Evolutionary conservation across 1,284 basidiomycete species (phyloP), one percentile per base, ranked within the genome.

Genomic region (Laetiporus sulphureus): DNA sequence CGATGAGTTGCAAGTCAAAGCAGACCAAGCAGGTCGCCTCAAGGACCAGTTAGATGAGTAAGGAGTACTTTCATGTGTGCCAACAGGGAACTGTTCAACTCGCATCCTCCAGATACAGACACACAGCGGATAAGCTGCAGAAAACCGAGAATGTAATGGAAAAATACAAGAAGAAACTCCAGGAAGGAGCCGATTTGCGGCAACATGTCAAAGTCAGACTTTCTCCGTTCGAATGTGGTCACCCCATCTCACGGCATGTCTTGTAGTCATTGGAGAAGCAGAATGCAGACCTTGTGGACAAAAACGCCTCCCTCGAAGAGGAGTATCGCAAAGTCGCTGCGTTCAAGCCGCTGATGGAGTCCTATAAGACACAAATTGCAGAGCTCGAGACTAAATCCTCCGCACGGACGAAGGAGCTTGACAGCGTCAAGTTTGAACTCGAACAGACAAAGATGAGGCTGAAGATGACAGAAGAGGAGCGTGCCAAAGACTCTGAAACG

Each of bases 101-200:
- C 3, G 7, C 20, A 13, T 10, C 34, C 27, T 34, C 5, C 36
- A 92, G 90, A 58, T 87, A 87, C 53, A 83, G 85, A 18, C 92
- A 96, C 64, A 83, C 90, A 3, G 87, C 89, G 3, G 95, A 97
- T 54, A 88, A 83, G 48, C 68, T 93, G 24, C 85, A 91, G 56
- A 97, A 95, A 70, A 88, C 84, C 5, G 95, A 98, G 62, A 95
- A 95, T 55, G 93, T 95, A 24, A 91, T 97, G 75, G 93, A 98
- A 64, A 99, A 98, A 64, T 96, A 97, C 68, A 95, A 95, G 71
- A 95, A 92, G 74, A 98, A 98, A 66, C 74, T 98, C 3, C 95
- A 98, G 55, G 95, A 97, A 60, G 81, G 85, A 3, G 90, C 89
- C 3, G 90, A 94, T 53, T 72, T 95, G 30, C 80, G 91, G 19